These are phyloP conservation scores for Kitagawia praeruptora DNA, from an alignment of 129 eudicot genomes.

Conservation along the genomic window DNA sequence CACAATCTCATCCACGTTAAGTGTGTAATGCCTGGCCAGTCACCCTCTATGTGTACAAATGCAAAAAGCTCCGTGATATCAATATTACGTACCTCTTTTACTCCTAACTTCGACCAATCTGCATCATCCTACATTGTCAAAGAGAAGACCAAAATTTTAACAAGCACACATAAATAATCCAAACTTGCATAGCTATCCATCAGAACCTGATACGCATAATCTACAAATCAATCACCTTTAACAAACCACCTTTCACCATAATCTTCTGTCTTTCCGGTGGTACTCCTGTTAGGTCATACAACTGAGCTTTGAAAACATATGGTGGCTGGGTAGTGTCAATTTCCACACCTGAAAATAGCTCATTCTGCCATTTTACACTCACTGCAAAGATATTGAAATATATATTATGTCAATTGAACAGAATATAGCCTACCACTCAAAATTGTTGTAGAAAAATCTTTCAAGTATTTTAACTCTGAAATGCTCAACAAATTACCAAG, in stretches of 20 bases:
- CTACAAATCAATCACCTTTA: slow-evolving; percentile 42
- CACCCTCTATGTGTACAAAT: too few species aligned
- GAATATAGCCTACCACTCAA: neutral
- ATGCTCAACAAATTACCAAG: neutral
- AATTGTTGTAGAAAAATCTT: neutral
- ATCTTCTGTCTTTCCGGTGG: slow-evolving; percentile 99
- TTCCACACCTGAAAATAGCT: slow-evolving; percentile 65
- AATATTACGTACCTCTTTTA: too few species aligned
- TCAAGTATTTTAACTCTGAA: too few species aligned
- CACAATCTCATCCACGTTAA: too few species aligned
- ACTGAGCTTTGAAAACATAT: slow-evolving; percentile 78
- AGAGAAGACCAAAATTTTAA: too few species aligned
- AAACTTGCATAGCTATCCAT: neutral
- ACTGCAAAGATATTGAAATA: slow-evolving; percentile 34
- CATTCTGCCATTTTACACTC: slow-evolving; percentile 96
- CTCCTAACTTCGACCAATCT: too few species aligned
- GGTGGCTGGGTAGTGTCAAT: slow-evolving; percentile 92
- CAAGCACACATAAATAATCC: neutral
- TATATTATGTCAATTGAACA: neutral
- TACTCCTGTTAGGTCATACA: slow-evolving; percentile 93
- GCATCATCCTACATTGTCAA: too few species aligned
- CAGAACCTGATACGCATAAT: neutral
- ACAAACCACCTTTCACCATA: slow-evolving; percentile 83
- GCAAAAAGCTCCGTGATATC: too few species aligned
- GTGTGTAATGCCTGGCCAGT: too few species aligned